Base-by-base conservation (phyloP, 108 stramenopile genomes). In the Cyclotella choctawhatcheeana region DNA sequence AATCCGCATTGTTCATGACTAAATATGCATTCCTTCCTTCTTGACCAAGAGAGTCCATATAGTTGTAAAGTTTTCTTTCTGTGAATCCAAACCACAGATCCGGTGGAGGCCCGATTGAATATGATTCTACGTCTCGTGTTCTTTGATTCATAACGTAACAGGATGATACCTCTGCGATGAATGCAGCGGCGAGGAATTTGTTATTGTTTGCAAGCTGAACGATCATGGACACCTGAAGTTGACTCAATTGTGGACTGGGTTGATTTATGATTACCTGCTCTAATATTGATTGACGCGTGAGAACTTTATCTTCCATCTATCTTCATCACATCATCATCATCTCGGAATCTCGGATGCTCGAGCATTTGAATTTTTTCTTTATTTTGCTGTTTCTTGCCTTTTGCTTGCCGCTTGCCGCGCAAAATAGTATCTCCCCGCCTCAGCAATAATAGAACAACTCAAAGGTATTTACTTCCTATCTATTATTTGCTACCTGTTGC, bases 71-170 rank as follows among this genome's bases (percentile, higher is more conserved):
- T 48, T 48, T n/a, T 17, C 8, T 48, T 48, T 48, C 47, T 10
- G 16, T n/a, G 17, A 10, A 48, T 10, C 47, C 47, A 17, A n/a
- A 48, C 47, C 47, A 48, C 8, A 48, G 4, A n/a, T 48, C 47
- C 12, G 47, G 47, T n/a, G 47, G 47, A 48, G 47, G n/a, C 4
- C 47, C n/a, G 16, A n/a, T n/a, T 48, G 47, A 48, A 48, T 48
- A 48, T 48, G n/a, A n/a, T 48, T 48, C 47, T n/a, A n/a, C 17
- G 17, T n/a, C 47, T n/a, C 18, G 47, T n/a, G 18, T n/a, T n/a
- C 47, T 48, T 48, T 48, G 8, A n/a, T 48, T n/a, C 47, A 48
- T 48, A n/a, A 48, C 18, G 47, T 48, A 48, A n/a, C 12, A 4
- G n/a, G 47, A 48, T 48, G 18, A n/a, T 10, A 48, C 4, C 18